Evolutionary conservation across 495 filamentous ascomycete genomes (phyloP).

Genomic region (Elaphomyces granulatus): DNA sequence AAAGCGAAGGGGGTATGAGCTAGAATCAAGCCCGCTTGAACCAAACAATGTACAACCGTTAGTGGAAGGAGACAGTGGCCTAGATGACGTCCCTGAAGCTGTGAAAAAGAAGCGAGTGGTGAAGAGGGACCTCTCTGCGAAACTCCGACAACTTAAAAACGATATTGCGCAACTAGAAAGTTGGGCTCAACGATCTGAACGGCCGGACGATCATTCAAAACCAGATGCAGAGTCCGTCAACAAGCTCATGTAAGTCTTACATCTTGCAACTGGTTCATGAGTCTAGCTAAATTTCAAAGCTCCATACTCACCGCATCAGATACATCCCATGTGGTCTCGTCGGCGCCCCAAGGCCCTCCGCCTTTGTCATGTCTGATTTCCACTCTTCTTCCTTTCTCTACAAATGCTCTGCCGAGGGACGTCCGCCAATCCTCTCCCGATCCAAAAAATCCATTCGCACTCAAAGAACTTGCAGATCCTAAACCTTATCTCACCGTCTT

Average conservation of each 20-base stretch:
- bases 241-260: constrained; percentile 20
- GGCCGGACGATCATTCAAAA: constrained; percentile 10
- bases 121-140: constrained; percentile 17
- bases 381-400: constrained; percentile 27
- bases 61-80: constrained; percentile 2
- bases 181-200: constrained; percentile 16
- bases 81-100: constrained; percentile 12
- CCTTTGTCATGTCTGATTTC: constrained; percentile 28
- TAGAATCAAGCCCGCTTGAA: constrained; percentile 22
- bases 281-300: too few species aligned
- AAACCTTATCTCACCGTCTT: constrained; percentile 25
- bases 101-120: constrained; percentile 19
- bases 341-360: constrained; percentile 1
- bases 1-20: constrained; percentile 11
- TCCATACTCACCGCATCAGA: not conserved
- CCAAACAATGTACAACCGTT: constrained; percentile 11
- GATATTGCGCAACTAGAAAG: constrained; percentile 26
- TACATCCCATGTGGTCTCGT: not conserved
- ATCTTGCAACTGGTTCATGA: too few species aligned
- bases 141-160: constrained; percentile 21
- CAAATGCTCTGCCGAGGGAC: constrained; percentile 14
- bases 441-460: constrained; percentile 25
- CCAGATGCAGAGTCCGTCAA: constrained; percentile 12
- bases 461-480: constrained; percentile 17
- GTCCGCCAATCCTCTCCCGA: constrained; percentile 12